Conservation (phyloP, 371 early-diverging fungal species). For the Apophysomyces ossiformis region DNA sequence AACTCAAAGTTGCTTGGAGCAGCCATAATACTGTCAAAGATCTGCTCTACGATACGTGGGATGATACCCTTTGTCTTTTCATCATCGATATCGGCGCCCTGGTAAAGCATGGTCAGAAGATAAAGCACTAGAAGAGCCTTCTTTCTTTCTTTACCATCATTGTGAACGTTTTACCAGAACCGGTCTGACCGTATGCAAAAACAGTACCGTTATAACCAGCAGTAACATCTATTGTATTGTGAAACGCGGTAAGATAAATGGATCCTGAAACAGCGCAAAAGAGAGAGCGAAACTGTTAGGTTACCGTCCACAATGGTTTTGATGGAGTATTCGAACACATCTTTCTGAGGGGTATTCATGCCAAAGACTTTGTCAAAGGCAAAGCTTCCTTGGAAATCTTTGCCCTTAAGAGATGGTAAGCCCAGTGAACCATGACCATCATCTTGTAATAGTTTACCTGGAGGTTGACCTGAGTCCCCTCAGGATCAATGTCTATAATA, state of each 20-base stretch:
- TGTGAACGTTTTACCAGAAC: constrained; percentile 98
- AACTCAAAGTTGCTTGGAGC: constrained; percentile 88
- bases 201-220: constrained; percentile 94
- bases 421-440: not conserved
- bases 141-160: constrained; percentile 81
- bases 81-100: constrained; percentile 92
- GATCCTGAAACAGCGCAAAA: not conserved
- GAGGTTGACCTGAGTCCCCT: constrained; percentile 76
- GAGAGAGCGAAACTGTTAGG: not conserved
- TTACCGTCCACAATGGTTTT: constrained; percentile 89
- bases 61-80: constrained; percentile 90
- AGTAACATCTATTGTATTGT: constrained; percentile 57
- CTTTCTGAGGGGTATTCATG: constrained; percentile 77
- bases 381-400: constrained; percentile 83
- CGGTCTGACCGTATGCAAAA: constrained; percentile 98
- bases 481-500: constrained; percentile 81
- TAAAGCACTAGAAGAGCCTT: not conserved
- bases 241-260: not conserved
- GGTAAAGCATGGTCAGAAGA: constrained; percentile 65
- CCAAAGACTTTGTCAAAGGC: constrained; percentile 92
- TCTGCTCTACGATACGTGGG: constrained; percentile 88
- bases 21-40: constrained; percentile 83
- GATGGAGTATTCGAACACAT: constrained; percentile 90
- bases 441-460: constrained; percentile 43
- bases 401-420: constrained; percentile 59